phyloP scores from a whole-genome alignment of 2,329 filamentous ascomycete genomes.

The Clonostachys sp. region DNA sequence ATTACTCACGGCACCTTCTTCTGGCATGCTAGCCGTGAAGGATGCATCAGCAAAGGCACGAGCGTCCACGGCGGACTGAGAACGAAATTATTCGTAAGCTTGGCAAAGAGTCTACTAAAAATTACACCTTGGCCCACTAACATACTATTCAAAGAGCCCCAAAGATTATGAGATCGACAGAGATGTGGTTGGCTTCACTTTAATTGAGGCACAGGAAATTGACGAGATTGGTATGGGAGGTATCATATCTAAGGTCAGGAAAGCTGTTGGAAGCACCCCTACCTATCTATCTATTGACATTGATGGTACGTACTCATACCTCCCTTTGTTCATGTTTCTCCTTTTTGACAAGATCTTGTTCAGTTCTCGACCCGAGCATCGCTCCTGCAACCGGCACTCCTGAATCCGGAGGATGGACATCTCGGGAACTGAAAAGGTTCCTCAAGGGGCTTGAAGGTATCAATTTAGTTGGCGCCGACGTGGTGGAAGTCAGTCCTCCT shows the following conservation, averaged over 20 bases:
- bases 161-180: constrained; percentile 66
- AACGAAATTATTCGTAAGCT: constrained; percentile 60
- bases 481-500: constrained; percentile 78
- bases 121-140: too few relatives aligned
- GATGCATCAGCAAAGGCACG: constrained; percentile 67
- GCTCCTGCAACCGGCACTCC: constrained; percentile 73
- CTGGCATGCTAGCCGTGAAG: constrained; percentile 74
- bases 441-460: constrained; percentile 71
- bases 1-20: constrained; percentile 87
- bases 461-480: constrained; percentile 78
- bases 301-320: constrained; percentile 38
- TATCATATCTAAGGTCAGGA: constrained; percentile 63
- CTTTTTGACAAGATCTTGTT: too few relatives aligned
- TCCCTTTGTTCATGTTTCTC: too few relatives aligned
- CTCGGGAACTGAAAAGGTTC: constrained; percentile 74
- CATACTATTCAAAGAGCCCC: constrained; percentile 31
- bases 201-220: constrained; percentile 76
- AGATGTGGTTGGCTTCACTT: constrained; percentile 63
- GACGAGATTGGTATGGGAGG: constrained; percentile 69
- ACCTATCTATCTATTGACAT: constrained; percentile 75
- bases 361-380: constrained; percentile 55
- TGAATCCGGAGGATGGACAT: constrained; percentile 82
- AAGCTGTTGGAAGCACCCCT: constrained; percentile 64
- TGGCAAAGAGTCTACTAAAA: too few relatives aligned
- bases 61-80: constrained; percentile 76